Base-by-base conservation (phyloP, 352 stramenopile genomes). In the Lagenidium sp. region DNA sequence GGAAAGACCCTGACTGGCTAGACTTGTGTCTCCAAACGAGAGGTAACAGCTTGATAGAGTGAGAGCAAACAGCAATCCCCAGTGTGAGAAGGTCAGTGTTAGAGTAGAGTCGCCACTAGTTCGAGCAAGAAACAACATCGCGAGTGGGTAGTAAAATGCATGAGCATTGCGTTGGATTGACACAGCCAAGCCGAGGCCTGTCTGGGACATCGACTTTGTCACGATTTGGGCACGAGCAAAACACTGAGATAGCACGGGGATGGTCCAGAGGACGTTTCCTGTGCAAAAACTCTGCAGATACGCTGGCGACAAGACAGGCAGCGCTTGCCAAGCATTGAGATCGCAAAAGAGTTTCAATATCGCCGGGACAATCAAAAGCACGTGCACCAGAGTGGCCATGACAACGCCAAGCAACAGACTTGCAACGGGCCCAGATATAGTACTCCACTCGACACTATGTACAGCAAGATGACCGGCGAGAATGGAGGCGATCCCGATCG, bases 21-120 rank as follows among this genome's bases (percentile, higher is more conserved):
- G n/a, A n/a, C n/a, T n/a, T n/a, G n/a, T n/a, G n/a, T n/a, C n/a
- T n/a, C n/a, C n/a, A n/a, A n/a, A n/a, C 5, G 56, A 40, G 32
- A 65, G 40, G 22, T 75, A 79, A 37, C 57, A 71, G 55, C 69
- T 77, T 31, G 62, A n/a, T 16, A 79, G 20, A 3, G 54, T 53
- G 31, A 75, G 3, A n/a, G n/a, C n/a, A n/a, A n/a, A n/a, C n/a
- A n/a, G n/a, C n/a, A n/a, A n/a, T n/a, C n/a, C n/a, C n/a, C n/a
- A n/a, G n/a, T n/a, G n/a, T n/a, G n/a, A n/a, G n/a, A n/a, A n/a
- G n/a, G n/a, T n/a, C n/a, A n/a, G n/a, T n/a, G n/a, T n/a, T n/a
- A n/a, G n/a, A n/a, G n/a, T n/a, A n/a, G n/a, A n/a, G n/a, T n/a
- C n/a, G n/a, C n/a, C n/a, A n/a, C n/a, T n/a, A n/a, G n/a, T n/a